Conservation (phyloP, 495 filamentous ascomycete genomes). For the Penicillium daleae region DNA sequence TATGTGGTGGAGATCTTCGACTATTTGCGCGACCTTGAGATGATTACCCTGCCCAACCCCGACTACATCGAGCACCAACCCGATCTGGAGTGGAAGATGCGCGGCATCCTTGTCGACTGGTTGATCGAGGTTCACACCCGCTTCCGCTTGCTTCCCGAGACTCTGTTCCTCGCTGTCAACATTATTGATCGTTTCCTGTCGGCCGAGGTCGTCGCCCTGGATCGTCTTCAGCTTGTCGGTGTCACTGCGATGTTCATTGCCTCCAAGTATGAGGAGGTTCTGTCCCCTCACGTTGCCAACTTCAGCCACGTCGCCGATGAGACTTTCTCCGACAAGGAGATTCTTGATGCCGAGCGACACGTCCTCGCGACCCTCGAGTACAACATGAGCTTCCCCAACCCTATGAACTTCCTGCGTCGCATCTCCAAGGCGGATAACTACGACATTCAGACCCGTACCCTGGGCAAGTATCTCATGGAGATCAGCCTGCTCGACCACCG, state of each 20-base stretch:
- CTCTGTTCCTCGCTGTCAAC: constrained; percentile 94
- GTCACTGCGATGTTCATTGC: constrained; percentile 99
- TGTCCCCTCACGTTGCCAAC: constrained; percentile 95
- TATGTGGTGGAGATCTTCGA: constrained; percentile 98
- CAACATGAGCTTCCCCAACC: constrained; percentile 97
- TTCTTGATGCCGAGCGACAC: constrained; percentile 94
- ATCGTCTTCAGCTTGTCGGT: constrained; percentile 93
- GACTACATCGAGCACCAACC: constrained; percentile 93
- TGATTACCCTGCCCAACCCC: constrained; percentile 82
- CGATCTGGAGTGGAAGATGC: constrained; percentile 97
- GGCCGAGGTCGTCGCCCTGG: constrained; percentile 87
- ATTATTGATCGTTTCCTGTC: constrained; percentile 98
- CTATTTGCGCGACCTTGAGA: constrained; percentile 86
- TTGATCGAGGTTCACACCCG: constrained; percentile 96
- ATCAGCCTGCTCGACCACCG: constrained; percentile 93
- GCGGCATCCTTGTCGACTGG: constrained; percentile 97
- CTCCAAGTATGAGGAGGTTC: constrained; percentile 97
- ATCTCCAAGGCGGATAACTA: constrained; percentile 99
- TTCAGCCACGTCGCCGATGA: constrained; percentile 97
- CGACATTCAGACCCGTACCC: constrained; percentile 93
- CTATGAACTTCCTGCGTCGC: constrained; percentile 98
- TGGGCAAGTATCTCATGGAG: constrained; percentile 98
- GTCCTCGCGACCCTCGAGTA: constrained; percentile 89
- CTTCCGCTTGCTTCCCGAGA: constrained; percentile 97
- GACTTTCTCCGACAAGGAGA: constrained; percentile 93